Conservation (phyloP, 1,139 yeast genomes). For the Debaryomyces singareniensis region DNA sequence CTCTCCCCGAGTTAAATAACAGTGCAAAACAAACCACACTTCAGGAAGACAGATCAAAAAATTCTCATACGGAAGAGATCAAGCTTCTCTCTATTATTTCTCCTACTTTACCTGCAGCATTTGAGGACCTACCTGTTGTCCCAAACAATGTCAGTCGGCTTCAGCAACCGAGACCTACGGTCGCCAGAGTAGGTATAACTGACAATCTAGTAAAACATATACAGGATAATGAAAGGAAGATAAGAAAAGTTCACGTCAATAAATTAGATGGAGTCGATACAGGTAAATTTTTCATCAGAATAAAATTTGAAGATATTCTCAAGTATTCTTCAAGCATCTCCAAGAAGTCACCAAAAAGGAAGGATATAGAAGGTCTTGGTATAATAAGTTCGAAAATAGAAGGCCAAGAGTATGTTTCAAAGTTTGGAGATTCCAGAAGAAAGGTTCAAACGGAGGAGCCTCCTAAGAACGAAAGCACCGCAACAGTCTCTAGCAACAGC, state of each 20-base stretch:
- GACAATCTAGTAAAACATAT: background rate
- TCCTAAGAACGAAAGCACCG: too few species aligned
- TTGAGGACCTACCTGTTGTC: too few species aligned
- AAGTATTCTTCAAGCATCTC: background rate
- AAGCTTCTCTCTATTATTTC: conserved; percentile 27
- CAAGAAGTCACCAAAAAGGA: background rate
- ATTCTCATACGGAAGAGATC: conserved; percentile 1
- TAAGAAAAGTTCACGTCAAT: too few species aligned
- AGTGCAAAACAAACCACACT: conserved; percentile 3
- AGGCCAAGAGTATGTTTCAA: too few species aligned
- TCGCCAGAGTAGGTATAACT: background rate
- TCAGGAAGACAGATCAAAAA: background rate
- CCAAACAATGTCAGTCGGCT: background rate
- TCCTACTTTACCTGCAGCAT: conserved; percentile 31
- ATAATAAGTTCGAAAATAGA: background rate
- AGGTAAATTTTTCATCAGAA: background rate
- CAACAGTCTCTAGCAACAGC: too few species aligned
- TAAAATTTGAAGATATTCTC: background rate
- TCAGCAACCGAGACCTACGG: background rate
- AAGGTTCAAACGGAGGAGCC: too few species aligned
- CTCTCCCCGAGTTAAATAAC: conserved; percentile 21
- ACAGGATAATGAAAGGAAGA: too few species aligned
- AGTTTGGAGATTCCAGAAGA: too few species aligned
- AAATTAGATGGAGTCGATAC: too few species aligned
- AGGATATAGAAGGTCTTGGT: background rate